Percentiles rank a stretch among this genome's conserved stretches.
These are phyloP conservation scores for Ajuga reptans DNA, from an alignment of 305 asterid genomes.

Conservation along the genomic window DNA sequence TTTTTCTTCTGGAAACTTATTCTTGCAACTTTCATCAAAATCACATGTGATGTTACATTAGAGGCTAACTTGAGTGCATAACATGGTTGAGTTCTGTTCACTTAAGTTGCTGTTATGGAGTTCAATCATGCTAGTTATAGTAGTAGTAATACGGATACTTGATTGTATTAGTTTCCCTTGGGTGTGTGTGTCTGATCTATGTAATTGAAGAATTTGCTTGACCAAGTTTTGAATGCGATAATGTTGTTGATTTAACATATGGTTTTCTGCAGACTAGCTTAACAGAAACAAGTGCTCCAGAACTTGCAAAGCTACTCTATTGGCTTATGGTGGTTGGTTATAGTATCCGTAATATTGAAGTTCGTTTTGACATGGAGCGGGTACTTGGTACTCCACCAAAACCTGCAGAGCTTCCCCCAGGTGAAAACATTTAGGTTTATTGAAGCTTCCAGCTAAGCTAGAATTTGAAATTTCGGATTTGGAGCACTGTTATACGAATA, in stretches of 20 bases:
- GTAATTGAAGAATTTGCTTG: not conserved
- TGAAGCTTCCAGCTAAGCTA: constrained; percentile 8
- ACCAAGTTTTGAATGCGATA: constrained; percentile 8
- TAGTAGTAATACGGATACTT: not conserved
- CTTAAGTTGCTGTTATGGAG: not conserved
- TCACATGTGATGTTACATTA: not conserved
- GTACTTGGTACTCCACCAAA: constrained; percentile 72
- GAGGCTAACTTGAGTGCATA: not conserved
- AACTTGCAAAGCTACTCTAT: constrained; percentile 82
- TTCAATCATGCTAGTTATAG: not conserved
- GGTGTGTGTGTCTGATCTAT: not conserved
- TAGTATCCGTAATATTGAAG: constrained; percentile 86
- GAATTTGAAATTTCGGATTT: constrained; percentile 14
- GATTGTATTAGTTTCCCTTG: not conserved
- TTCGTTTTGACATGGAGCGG: constrained; percentile 93
- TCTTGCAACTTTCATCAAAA: not conserved
- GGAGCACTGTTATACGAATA: not conserved
- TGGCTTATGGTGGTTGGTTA: constrained; percentile 99
- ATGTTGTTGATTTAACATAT: constrained; percentile 7
- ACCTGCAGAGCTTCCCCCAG: constrained; percentile 90
- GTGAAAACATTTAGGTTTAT: constrained; percentile 55
- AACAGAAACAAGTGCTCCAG: constrained; percentile 83
- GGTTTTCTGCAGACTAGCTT: constrained; percentile 54
- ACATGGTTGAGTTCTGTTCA: not conserved
- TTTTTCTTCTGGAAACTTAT: not conserved